Percentiles rank a stretch among this genome's conserved stretches.
Conservation (phyloP, 441 rosid genomes). For the Pelargonium myrrhifolium region DNA sequence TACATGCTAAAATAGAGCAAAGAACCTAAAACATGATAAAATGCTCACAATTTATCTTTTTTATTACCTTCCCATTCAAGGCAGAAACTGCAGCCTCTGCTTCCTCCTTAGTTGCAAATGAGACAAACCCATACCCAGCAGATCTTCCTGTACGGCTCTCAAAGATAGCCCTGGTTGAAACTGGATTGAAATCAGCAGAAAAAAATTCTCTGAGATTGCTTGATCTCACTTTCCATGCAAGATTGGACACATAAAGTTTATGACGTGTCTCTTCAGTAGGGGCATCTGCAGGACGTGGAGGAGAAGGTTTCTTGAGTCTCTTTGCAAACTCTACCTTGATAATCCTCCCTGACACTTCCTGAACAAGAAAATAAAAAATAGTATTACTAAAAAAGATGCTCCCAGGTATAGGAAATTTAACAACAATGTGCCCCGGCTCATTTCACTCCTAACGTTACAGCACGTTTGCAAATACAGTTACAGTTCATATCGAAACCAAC, state of each 20-base stretch:
- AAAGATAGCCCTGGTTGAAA: constrained; percentile 64
- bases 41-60: too few relatives aligned
- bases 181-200: constrained; percentile 44
- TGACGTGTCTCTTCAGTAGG: constrained; percentile 47
- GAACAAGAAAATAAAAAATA: constrained; percentile 17
- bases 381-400: background rate
- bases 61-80: constrained; percentile 66
- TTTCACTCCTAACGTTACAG: background rate
- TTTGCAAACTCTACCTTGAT: constrained; percentile 68
- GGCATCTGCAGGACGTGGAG: constrained; percentile 14
- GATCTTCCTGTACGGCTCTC: constrained; percentile 54
- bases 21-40: too few relatives aligned
- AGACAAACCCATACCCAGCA: constrained; percentile 83
- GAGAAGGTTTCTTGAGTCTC: constrained; percentile 50
- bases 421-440: background rate
- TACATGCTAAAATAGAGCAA: too few relatives aligned
- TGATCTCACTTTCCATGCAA: constrained; percentile 86
- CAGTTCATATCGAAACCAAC: background rate
- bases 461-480: background rate
- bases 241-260: constrained; percentile 72
- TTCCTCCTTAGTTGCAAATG: constrained; percentile 72
- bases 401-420: background rate
- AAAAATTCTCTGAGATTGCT: constrained; percentile 65
- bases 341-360: constrained; percentile 73
- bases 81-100: constrained; percentile 71